Conservation (phyloP, 164 flowering plant genomes). For the Aristolochia contorta region DNA sequence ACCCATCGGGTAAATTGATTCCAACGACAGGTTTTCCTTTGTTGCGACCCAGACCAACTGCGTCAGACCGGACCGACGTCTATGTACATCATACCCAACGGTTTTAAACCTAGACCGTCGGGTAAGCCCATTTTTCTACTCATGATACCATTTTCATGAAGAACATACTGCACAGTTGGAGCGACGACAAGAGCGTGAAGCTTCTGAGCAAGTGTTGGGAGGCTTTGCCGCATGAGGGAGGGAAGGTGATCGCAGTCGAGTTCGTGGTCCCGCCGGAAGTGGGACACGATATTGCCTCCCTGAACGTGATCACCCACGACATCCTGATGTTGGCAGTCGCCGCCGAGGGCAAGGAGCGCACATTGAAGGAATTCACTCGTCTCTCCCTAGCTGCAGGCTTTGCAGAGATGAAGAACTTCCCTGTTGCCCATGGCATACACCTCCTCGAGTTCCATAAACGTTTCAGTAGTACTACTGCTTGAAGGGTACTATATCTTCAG, state of each 20-base stretch:
- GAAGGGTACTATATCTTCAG: too few relatives aligned
- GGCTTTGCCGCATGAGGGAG: background rate
- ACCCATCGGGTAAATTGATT: too few relatives aligned
- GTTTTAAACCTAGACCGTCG: too few relatives aligned
- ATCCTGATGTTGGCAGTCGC: conserved; percentile 11
- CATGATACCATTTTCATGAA: conserved; percentile 87
- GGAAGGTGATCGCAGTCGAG: too few relatives aligned
- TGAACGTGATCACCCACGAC: conserved; percentile 10
- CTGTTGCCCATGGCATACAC: conserved; percentile 6
- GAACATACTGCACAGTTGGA: conserved; percentile 28
- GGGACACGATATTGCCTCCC: conserved; percentile 2
- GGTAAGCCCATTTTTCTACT: too few relatives aligned
- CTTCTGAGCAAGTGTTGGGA: conserved; percentile 24
- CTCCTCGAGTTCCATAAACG: conserved; percentile 23
- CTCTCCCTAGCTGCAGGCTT: conserved; percentile 24
- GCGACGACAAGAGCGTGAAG: conserved; percentile 25
- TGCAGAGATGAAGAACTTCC: background rate
- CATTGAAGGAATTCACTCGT: conserved; percentile 14
- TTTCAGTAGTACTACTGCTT: too few relatives aligned
- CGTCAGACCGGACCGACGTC: too few relatives aligned
- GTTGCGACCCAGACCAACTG: too few relatives aligned
- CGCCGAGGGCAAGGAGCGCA: conserved; percentile 20
- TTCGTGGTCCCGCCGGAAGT: too few relatives aligned
- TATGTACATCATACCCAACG: too few relatives aligned
- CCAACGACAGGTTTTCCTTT: too few relatives aligned